phyloP scores from a whole-genome alignment of 2,329 filamentous ascomycete genomes.

The Drechmeria coniospora region DNA sequence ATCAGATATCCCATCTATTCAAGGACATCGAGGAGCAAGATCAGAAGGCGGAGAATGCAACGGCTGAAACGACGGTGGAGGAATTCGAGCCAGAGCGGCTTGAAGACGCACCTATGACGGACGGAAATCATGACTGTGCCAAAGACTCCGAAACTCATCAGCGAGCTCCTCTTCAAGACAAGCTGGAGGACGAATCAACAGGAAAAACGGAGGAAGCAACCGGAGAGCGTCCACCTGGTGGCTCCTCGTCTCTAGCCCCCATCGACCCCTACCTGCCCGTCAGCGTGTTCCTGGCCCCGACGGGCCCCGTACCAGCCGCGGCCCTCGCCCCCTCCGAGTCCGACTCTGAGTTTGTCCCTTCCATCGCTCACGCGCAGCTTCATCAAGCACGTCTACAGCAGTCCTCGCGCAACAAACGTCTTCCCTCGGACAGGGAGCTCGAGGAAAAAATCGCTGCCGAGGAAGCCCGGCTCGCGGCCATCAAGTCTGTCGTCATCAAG shows the following conservation, averaged over 20 bases:
- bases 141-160: no score
- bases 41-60: conserved; percentile 4
- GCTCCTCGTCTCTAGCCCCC: conserved; percentile 4
- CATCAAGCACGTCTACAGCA: conserved; percentile 54
- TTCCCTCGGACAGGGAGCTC: conserved; percentile 71
- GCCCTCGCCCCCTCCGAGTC: conserved; percentile 45
- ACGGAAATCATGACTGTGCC: no score
- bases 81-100: conserved; percentile 4
- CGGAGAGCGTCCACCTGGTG: conserved; percentile 7
- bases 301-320: conserved; percentile 58
- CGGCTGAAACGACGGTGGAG: conserved; percentile 1
- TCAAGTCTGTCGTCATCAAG: conserved; percentile 58
- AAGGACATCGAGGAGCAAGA: conserved; percentile 26
- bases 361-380: conserved; percentile 58
- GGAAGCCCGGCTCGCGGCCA: conserved; percentile 46
- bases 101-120: no score
- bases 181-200: no score
- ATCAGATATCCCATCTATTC: conserved; percentile 65
- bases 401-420: conserved; percentile 53
- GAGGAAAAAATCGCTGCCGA: conserved; percentile 52
- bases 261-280: conserved; percentile 34
- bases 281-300: conserved; percentile 64
- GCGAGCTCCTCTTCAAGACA: no score
- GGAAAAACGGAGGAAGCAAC: conserved; percentile 4
- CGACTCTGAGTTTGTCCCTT: conserved; percentile 63